Evolutionary conservation across 306 rosid species (phyloP).

Genomic region (Casuarina glauca): DNA sequence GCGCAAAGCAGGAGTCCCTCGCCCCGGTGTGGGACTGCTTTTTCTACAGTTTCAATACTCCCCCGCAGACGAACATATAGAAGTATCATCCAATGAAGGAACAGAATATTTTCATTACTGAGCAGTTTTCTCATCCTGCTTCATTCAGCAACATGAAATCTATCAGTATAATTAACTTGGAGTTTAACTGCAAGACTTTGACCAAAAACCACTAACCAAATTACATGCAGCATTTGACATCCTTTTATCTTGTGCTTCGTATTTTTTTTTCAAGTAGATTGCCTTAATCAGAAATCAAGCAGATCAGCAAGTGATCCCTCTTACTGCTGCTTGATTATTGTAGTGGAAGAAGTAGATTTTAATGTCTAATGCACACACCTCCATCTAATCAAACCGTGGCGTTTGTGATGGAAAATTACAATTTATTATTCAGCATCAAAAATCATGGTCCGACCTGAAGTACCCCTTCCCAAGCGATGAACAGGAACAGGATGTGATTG

Average conservation of each 20-base stretch:
- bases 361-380: conserved; percentile 13
- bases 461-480: conserved; percentile 95
- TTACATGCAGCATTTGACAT: not conserved
- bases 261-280: not conserved
- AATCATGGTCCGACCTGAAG: conserved; percentile 70
- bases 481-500: conserved; percentile 69
- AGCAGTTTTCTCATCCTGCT: not conserved
- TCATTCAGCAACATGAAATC: not conserved
- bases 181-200: not conserved
- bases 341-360: not conserved
- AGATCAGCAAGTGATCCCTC: conserved; percentile 15
- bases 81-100: not conserved
- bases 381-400: conserved; percentile 20
- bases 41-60: too few species aligned
- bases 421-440: conserved; percentile 6
- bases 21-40: too few species aligned
- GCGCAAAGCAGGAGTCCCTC: too few species aligned
- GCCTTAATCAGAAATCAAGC: conserved; percentile 3
- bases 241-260: not conserved
- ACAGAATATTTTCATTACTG: not conserved
- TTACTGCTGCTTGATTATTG: conserved; percentile 8
- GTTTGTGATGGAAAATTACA: not conserved
- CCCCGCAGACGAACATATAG: too few species aligned
- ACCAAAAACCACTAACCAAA: not conserved
- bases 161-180: not conserved